Conservation (phyloP, 1,284 basidiomycete species). For the Spongispora temasekensis region DNA sequence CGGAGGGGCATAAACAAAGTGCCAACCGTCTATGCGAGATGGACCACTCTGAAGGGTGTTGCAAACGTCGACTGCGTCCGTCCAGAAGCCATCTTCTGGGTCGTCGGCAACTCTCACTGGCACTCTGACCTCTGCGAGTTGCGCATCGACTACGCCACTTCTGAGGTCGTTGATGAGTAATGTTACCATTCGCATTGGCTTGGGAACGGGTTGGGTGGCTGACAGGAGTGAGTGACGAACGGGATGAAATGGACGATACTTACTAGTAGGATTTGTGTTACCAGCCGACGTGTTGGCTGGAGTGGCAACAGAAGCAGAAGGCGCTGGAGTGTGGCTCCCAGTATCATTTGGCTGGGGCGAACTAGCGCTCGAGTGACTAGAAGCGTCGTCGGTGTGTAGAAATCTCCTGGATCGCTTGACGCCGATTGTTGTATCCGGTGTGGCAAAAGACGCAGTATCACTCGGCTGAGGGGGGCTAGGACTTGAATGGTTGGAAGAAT, state of each 20-base stretch:
- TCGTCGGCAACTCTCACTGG: slow-evolving; percentile 49
- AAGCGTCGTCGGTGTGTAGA: no score
- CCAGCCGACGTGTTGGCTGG: slow-evolving; percentile 6
- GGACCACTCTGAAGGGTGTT: slow-evolving; percentile 60
- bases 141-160: slow-evolving; percentile 49
- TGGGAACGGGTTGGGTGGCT: slow-evolving; percentile 10
- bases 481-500: no score
- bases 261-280: slow-evolving; percentile 11
- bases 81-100: slow-evolving; percentile 64
- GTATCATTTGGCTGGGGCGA: no score
- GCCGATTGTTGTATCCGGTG: no score
- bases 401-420: no score
- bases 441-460: no score
- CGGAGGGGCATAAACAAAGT: not conserved
- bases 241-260: not conserved
- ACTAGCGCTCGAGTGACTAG: no score
- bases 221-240: slow-evolving; percentile 9
- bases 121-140: slow-evolving; percentile 66
- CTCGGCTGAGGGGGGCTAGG: no score
- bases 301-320: no score
- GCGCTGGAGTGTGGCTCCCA: no score
- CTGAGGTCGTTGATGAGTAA: slow-evolving; percentile 66
- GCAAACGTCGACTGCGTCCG: slow-evolving; percentile 62
- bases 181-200: slow-evolving; percentile 51
- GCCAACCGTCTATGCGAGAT: slow-evolving; percentile 66